A percentile compares a stretch with the other conserved stretches of the same genome.
Conservation (phyloP, 1,284 basidiomycete species). For the Polyporus tsugae region DNA sequence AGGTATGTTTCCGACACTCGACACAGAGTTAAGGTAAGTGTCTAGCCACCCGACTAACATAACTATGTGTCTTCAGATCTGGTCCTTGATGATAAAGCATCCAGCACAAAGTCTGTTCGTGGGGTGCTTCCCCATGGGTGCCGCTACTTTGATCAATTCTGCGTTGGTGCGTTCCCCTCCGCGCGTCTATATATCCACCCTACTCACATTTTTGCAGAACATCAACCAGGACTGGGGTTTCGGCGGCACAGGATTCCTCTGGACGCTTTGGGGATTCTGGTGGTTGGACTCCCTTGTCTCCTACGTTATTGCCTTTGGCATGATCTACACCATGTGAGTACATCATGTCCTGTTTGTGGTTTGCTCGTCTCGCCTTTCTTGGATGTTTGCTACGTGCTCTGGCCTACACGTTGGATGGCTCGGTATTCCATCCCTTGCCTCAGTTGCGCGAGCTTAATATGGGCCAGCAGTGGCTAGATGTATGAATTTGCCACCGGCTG, state of each 20-base stretch:
- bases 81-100: conserved; percentile 50
- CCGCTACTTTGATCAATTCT: conserved; percentile 56
- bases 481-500: not conserved
- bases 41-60: not conserved
- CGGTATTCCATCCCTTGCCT: not conserved
- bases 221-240: conserved; percentile 47
- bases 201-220: conserved; percentile 28
- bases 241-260: conserved; percentile 56
- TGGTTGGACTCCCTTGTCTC: conserved; percentile 63
- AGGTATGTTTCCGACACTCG: conserved; percentile 32
- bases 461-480: not conserved
- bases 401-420: not conserved
- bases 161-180: conserved; percentile 33
- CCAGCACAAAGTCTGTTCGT: conserved; percentile 67
- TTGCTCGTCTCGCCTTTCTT: not conserved
- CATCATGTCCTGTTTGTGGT: not conserved
- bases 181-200: not conserved
- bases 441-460: not conserved
- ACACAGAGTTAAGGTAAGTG: not conserved
- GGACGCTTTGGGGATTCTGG: conserved; percentile 67
- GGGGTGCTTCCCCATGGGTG: conserved; percentile 69
- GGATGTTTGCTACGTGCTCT: not conserved
- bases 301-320: conserved; percentile 58
- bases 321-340: conserved; percentile 62
- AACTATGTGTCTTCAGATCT: conserved; percentile 30